A percentile compares a stretch with the other conserved stretches of the same genome.
phyloP scores from a whole-genome alignment of 371 early-diverging fungal genomes.

The Zancudomyces culisetae region DNA sequence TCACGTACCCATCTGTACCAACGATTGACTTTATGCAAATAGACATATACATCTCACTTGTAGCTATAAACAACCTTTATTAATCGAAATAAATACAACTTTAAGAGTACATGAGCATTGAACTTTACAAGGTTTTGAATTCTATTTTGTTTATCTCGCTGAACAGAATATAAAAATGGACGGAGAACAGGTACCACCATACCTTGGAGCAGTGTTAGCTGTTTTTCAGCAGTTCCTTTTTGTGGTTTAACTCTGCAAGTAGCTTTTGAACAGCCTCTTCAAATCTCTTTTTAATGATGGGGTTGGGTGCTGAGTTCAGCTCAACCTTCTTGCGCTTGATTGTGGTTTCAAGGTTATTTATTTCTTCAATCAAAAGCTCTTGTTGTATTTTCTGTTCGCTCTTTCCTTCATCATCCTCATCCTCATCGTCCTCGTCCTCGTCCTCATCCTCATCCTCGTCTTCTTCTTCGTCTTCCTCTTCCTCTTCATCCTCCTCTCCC shows the following conservation, averaged over 20 bases:
- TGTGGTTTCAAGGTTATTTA: conserved; percentile 26
- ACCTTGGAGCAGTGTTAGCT: not conserved
- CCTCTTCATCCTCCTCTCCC: conserved; percentile 25
- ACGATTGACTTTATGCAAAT: too few species aligned
- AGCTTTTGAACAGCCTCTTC: conserved; percentile 21
- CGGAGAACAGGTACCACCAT: not conserved
- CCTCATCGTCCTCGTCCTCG: conserved; percentile 15
- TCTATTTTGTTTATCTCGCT: too few species aligned
- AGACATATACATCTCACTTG: too few species aligned
- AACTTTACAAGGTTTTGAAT: too few species aligned
- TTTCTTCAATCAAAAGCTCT: conserved; percentile 30
- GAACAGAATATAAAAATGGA: not conserved
- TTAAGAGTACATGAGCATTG: too few species aligned
- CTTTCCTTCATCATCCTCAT: conserved; percentile 11
- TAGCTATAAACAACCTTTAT: too few species aligned
- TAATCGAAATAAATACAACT: too few species aligned
- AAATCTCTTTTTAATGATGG: conserved; percentile 26
- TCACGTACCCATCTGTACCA: too few species aligned
- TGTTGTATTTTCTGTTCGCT: conserved; percentile 22
- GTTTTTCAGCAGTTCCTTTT: conserved; percentile 10
- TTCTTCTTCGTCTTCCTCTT: conserved; percentile 20
- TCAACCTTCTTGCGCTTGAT: conserved; percentile 25
- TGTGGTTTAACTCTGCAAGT: conserved; percentile 14
- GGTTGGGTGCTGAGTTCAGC: conserved; percentile 31
- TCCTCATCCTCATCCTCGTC: conserved; percentile 16